phyloP scores from a whole-genome alignment of 208 protist species.

The Leishmania arabica region DNA sequence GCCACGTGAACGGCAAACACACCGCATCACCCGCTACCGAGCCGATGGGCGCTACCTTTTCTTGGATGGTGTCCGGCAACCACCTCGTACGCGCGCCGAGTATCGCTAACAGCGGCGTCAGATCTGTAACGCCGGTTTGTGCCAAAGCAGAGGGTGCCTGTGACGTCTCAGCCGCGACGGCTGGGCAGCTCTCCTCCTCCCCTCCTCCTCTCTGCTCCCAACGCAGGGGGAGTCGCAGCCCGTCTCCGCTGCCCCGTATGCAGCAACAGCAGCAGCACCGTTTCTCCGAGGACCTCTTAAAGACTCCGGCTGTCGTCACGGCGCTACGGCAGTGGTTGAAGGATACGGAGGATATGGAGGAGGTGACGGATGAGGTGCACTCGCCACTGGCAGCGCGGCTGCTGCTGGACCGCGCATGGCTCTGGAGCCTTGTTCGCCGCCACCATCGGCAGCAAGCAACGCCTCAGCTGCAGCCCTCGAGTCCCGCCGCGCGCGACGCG shows the following conservation, averaged over 20 bases:
- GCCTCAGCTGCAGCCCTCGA: neutral
- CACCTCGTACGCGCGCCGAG: conserved; percentile 26
- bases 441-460: neutral
- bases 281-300: conserved; percentile 1
- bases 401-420: conserved; percentile 21
- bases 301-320: conserved; percentile 3
- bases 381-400: conserved; percentile 35
- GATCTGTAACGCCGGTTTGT: conserved; percentile 1
- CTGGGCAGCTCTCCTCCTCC: neutral
- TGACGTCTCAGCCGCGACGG: neutral
- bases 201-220: conserved; percentile 1
- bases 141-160: neutral
- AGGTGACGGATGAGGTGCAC: conserved; percentile 17
- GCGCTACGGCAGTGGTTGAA: conserved; percentile 23
- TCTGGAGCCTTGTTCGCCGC: conserved; percentile 15
- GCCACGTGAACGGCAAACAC: neutral
- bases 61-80: conserved; percentile 27
- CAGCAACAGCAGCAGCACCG: neutral
- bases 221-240: neutral
- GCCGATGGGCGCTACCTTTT: neutral
- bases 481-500: neutral
- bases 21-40: neutral
- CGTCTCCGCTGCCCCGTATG: neutral
- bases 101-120: neutral
- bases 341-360: conserved; percentile 27